Evolutionary conservation across 2,329 filamentous ascomycete species (phyloP).

Genomic region (Neopestalotiopsis sp.): DNA sequence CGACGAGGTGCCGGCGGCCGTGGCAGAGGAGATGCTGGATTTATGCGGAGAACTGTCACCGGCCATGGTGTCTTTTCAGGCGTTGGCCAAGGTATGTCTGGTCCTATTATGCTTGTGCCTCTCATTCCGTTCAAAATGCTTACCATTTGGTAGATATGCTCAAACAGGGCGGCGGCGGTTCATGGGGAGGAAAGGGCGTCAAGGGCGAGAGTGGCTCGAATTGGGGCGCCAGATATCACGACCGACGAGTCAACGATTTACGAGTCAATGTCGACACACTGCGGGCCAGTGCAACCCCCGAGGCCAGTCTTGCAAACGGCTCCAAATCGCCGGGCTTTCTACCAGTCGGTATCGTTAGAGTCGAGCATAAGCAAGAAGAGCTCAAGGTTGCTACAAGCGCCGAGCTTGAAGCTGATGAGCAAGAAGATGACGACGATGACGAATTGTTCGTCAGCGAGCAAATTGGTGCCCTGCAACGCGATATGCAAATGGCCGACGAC

Average conservation of each 20-base stretch:
- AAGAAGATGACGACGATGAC: constrained; percentile 48
- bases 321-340: constrained; percentile 41
- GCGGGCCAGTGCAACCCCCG: constrained; percentile 47
- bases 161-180: constrained; percentile 23
- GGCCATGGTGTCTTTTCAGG: constrained; percentile 44
- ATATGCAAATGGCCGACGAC: constrained; percentile 38
- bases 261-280: constrained; percentile 64
- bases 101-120: not conserved
- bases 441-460: constrained; percentile 51
- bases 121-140: not conserved
- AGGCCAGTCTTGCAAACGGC: constrained; percentile 37
- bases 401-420: constrained; percentile 61
- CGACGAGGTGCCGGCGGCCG: constrained; percentile 42
- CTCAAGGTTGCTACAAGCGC: constrained; percentile 61
- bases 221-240: constrained; percentile 43
- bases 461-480: constrained; percentile 29
- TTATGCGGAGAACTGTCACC: constrained; percentile 35
- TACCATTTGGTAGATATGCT: constrained; percentile 30
- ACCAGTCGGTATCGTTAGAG: constrained; percentile 62
- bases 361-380: constrained; percentile 59
- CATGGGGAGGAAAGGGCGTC: constrained; percentile 31
- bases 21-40: constrained; percentile 35
- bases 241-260: constrained; percentile 49
- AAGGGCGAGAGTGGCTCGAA: constrained; percentile 39
- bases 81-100: constrained; percentile 32